A percentile compares a stretch with the other conserved stretches of the same genome.
Conservation (phyloP, 768 basidiomycete species). For the Amanita molliuscula region DNA sequence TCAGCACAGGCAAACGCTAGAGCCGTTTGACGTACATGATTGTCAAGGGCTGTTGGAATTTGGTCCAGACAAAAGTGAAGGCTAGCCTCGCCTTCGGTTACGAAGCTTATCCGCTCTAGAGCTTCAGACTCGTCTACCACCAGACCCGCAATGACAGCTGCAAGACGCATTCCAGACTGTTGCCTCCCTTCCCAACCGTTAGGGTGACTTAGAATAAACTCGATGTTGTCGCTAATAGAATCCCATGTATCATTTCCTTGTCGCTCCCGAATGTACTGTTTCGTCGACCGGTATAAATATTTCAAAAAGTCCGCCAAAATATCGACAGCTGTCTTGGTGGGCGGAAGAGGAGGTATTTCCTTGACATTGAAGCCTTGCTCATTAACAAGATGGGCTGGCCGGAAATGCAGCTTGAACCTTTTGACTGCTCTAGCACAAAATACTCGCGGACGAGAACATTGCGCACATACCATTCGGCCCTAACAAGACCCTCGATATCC, state of each 20-base stretch:
- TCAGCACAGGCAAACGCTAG: not conserved
- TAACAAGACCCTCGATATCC: not conserved
- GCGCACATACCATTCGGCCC: not conserved
- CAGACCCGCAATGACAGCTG: slow-evolving; percentile 35
- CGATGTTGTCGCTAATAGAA: slow-evolving; percentile 25
- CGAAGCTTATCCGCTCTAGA: slow-evolving; percentile 32
- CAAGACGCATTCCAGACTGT: slow-evolving; percentile 37
- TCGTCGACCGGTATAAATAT: slow-evolving; percentile 30
- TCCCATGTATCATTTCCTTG: slow-evolving; percentile 30
- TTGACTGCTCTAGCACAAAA: not conserved
- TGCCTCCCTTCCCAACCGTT: slow-evolving; percentile 49
- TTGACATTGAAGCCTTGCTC: not conserved
- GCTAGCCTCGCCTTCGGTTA: slow-evolving; percentile 49
- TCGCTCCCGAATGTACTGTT: slow-evolving; percentile 30
- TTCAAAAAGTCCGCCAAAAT: slow-evolving; percentile 38
- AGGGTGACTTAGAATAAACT: slow-evolving; percentile 41
- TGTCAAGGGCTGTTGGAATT: slow-evolving; percentile 20
- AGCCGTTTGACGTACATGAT: slow-evolving; percentile 10
- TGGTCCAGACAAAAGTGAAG: slow-evolving; percentile 39
- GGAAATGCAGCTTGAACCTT: slow-evolving; percentile 6
- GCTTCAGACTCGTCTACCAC: slow-evolving; percentile 21
- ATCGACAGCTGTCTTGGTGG: slow-evolving; percentile 26
- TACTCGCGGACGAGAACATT: not conserved
- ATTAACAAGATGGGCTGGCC: not conserved
- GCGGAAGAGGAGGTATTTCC: slow-evolving; percentile 27